phyloP scores from a whole-genome alignment of 257 asterid species.

The Petunia secreta region DNA sequence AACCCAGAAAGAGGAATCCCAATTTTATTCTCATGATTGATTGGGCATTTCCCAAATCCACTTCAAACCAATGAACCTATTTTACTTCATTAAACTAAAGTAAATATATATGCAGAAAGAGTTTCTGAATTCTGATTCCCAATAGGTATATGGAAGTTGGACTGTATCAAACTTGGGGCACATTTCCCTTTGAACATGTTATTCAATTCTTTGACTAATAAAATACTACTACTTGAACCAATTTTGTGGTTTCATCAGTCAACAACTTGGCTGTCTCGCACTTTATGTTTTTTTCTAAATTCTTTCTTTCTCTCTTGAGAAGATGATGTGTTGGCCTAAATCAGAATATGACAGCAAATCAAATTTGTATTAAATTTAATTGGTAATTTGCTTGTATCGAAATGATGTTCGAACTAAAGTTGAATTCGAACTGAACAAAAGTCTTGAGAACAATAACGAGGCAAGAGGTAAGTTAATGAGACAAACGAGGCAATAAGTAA shows the following conservation, averaged over 20 bases:
- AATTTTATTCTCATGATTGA: constrained; percentile 25
- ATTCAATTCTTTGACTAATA: not conserved
- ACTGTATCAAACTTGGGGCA: constrained; percentile 16
- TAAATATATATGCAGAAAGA: not conserved
- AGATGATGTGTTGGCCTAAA: no score
- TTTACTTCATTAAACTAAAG: not conserved
- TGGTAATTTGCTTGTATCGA: no score
- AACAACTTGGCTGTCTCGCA: not conserved
- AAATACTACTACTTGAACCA: not conserved
- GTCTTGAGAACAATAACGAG: no score
- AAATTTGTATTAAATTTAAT: no score
- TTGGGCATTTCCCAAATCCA: constrained; percentile 18
- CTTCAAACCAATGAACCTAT: constrained; percentile 22
- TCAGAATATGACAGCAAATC: no score
- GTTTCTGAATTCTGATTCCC: not conserved
- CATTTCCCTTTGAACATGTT: constrained; percentile 14
- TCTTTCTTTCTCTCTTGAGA: no score
- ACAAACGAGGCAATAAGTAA: no score
- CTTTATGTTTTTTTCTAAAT: not conserved
- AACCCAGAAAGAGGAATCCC: constrained; percentile 27
- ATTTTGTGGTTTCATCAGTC: not conserved
- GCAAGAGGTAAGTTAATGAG: no score
- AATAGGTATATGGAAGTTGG: constrained; percentile 1
- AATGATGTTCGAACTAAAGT: no score
- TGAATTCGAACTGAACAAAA: no score